These are phyloP conservation scores for Pseudonitzschia pungens DNA, from an alignment of 108 stramenopile genomes.

Conservation along the genomic window DNA sequence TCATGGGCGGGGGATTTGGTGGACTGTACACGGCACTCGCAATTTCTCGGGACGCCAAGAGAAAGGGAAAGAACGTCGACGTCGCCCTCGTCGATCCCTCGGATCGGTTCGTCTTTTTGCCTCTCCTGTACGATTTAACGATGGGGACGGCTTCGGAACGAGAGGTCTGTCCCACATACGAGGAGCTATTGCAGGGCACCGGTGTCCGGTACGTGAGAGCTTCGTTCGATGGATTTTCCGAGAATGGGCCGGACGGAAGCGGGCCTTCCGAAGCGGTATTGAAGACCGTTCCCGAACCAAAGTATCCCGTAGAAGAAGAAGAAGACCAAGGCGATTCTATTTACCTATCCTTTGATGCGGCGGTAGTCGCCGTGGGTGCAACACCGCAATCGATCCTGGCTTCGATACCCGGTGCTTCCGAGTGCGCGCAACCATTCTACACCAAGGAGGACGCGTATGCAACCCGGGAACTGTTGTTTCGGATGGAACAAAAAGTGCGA, in stretches of 20 bases:
- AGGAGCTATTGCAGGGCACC: conserved; percentile 50
- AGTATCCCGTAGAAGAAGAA: conserved; percentile 14
- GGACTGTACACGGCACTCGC: conserved; percentile 63
- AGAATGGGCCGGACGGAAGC: background rate
- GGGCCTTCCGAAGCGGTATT: background rate
- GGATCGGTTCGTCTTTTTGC: conserved; percentile 86
- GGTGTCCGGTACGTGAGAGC: conserved; percentile 41
- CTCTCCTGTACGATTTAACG: conserved; percentile 84
- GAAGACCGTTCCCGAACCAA: background rate
- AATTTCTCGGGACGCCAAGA: conserved; percentile 41
- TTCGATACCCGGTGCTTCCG: conserved; percentile 61
- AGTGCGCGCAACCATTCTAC: conserved; percentile 79
- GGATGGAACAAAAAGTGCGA: conserved; percentile 36
- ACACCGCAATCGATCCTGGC: conserved; percentile 48
- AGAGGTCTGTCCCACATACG: conserved; percentile 64
- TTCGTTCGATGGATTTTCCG: conserved; percentile 43
- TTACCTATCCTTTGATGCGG: conserved; percentile 54
- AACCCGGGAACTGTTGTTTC: conserved; percentile 50
- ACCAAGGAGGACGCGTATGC: conserved; percentile 67
- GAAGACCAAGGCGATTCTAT: conserved; percentile 18
- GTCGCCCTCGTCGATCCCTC: conserved; percentile 79
- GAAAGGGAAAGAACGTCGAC: conserved; percentile 21
- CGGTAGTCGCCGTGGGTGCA: conserved; percentile 75
- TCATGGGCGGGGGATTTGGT: conserved; percentile 71
- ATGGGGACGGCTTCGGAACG: conserved; percentile 58